Percentiles rank a stretch among this genome's conserved stretches.
Conservation (phyloP, 257 asterid species). For the Ligustrum vulgare region DNA sequence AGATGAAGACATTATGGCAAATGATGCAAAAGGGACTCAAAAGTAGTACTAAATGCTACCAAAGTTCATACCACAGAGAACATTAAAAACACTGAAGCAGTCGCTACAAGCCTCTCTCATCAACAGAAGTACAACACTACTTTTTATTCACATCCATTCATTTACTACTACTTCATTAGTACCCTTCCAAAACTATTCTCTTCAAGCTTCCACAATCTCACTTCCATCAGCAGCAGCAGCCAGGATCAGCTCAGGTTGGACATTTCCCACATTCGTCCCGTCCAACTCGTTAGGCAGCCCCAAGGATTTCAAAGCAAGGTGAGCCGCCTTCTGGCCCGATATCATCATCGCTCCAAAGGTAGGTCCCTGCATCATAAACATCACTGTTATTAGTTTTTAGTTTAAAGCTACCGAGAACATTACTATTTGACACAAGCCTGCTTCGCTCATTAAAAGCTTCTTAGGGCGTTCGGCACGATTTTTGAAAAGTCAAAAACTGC, state of each 20-base stretch:
- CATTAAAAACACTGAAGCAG: neutral
- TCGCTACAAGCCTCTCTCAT: neutral
- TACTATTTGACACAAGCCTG: too few species aligned
- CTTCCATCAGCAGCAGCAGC: constrained; percentile 31
- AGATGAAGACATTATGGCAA: neutral
- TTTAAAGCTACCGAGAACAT: too few species aligned
- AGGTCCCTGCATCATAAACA: constrained; percentile 30
- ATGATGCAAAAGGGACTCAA: neutral
- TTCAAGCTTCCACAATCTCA: constrained; percentile 40
- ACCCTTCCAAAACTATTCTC: neutral
- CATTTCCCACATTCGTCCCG: constrained; percentile 20
- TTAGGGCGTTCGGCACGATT: too few species aligned
- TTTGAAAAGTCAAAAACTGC: too few species aligned
- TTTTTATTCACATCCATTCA: neutral
- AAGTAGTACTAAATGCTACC: neutral
- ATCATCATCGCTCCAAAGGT: constrained; percentile 54
- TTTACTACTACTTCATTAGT: neutral
- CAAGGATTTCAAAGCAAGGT: constrained; percentile 32
- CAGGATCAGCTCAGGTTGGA: constrained; percentile 29
- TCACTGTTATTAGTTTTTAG: too few species aligned
- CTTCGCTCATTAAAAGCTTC: too few species aligned
- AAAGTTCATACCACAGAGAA: neutral
- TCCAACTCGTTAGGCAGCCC: constrained; percentile 39
- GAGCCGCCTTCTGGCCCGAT: constrained; percentile 53
- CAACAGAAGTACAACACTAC: neutral